These are phyloP conservation scores for Tylopilus sp. DNA, from an alignment of 1,284 basidiomycete species.

Conservation along the genomic window DNA sequence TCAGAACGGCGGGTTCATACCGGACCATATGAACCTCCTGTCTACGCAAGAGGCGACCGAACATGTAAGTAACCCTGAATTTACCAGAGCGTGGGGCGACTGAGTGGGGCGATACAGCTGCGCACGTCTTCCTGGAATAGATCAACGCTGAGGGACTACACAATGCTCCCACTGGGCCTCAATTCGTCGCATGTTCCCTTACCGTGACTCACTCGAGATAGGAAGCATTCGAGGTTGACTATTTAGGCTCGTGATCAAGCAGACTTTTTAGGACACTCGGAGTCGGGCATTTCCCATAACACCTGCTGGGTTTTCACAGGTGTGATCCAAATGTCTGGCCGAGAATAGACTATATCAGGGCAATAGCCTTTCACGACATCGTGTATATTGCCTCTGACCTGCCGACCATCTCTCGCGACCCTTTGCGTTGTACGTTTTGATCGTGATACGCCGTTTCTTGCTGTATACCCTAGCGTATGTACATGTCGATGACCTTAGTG, in stretches of 20 bases:
- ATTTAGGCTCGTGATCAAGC: background rate
- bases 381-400: background rate
- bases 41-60: conserved; percentile 50
- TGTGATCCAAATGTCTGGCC: background rate
- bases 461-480: background rate
- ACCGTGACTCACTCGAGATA: conserved; percentile 2
- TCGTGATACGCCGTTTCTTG: background rate
- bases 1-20: conserved; percentile 57
- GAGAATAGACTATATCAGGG: background rate
- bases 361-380: background rate
- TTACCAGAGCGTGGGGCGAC: background rate
- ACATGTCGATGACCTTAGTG: background rate
- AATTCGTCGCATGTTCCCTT: conserved; percentile 33
- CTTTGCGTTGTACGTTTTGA: background rate
- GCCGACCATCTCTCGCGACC: background rate
- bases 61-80: conserved; percentile 46
- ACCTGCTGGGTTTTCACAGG: background rate
- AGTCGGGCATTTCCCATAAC: background rate
- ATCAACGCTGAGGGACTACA: conserved; percentile 38
- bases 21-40: conserved; percentile 78
- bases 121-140: conserved; percentile 28
- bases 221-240: background rate
- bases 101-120: conserved; percentile 15
- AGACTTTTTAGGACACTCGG: background rate
- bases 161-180: conserved; percentile 56